phyloP scores from a whole-genome alignment of 2,329 filamentous ascomycete genomes.

The Akanthomyces uredinophilus region DNA sequence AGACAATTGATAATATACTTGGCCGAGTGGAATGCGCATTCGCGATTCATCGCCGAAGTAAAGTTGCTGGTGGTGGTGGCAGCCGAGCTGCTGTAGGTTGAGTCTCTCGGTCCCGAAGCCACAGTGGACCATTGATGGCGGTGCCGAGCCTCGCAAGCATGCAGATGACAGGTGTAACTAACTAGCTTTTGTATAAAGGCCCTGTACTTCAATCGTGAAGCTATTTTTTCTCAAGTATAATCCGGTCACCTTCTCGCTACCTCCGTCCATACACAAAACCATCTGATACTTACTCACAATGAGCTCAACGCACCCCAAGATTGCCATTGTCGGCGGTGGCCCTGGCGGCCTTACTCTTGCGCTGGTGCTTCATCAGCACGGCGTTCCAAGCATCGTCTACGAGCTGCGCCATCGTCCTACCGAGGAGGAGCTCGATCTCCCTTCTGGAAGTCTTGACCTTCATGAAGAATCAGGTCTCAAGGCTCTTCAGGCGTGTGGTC shows the following conservation, averaged over 20 bases:
- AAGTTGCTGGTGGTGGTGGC: not conserved
- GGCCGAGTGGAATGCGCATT: not conserved
- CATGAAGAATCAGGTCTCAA: constrained; percentile 40
- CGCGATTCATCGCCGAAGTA: not conserved
- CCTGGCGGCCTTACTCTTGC: constrained; percentile 44
- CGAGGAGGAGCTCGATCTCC: constrained; percentile 21
- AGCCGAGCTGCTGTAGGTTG: not conserved
- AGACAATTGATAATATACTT: no score
- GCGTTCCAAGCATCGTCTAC: constrained; percentile 31
- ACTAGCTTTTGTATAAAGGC: not conserved
- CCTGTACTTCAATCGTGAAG: not conserved
- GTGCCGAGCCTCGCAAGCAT: not conserved
- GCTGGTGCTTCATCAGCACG: constrained; percentile 37
- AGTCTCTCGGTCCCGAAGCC: not conserved
- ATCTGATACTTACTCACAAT: not conserved
- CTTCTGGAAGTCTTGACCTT: constrained; percentile 44
- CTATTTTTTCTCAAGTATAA: not conserved
- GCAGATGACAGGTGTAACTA: not conserved
- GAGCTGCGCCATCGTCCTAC: constrained; percentile 29
- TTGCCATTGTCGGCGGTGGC: constrained; percentile 43
- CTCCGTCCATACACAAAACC: not conserved
- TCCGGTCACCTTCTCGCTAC: not conserved
- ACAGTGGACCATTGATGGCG: not conserved
- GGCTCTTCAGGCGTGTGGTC: constrained; percentile 39
- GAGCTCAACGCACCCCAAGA: constrained; percentile 18